These are phyloP conservation scores for Neofusicoccum kwambonambiense DNA, from an alignment of 2,329 filamentous ascomycete genomes.

Conservation along the genomic window DNA sequence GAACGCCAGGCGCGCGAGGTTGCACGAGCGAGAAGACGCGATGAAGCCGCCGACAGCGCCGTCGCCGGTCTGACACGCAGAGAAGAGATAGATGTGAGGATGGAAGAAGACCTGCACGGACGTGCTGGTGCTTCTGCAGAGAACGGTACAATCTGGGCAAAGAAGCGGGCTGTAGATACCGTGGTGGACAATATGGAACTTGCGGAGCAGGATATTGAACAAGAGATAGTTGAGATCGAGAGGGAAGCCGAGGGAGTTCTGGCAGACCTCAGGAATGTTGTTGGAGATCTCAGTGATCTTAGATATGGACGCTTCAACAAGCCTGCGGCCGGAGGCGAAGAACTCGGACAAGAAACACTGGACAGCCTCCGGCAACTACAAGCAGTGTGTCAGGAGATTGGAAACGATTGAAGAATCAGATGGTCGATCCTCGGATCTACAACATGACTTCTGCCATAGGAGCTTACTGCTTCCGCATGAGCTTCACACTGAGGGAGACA, in stretches of 20 bases:
- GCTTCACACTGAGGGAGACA: too few relatives aligned
- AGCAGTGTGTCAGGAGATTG: conserved; percentile 51
- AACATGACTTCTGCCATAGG: neutral
- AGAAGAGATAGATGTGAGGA: conserved; percentile 56
- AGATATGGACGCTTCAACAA: conserved; percentile 70
- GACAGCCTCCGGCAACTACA: conserved; percentile 65
- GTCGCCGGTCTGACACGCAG: conserved; percentile 48
- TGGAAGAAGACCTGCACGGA: conserved; percentile 44
- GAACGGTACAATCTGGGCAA: conserved; percentile 44
- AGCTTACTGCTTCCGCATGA: too few relatives aligned
- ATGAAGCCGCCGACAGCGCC: conserved; percentile 57
- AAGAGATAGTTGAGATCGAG: conserved; percentile 65
- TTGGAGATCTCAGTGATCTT: conserved; percentile 76
- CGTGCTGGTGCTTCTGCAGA: conserved; percentile 37
- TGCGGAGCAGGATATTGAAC: conserved; percentile 64
- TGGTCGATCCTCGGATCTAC: neutral
- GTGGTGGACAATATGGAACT: conserved; percentile 69
- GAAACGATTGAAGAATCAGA: neutral
- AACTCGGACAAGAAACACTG: conserved; percentile 65
- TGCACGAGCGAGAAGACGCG: conserved; percentile 51
- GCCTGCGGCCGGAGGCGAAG: conserved; percentile 53
- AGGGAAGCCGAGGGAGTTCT: conserved; percentile 62
- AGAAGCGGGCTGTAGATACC: conserved; percentile 60
- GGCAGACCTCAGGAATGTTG: conserved; percentile 61
- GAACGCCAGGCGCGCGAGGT: conserved; percentile 59